phyloP scores from a whole-genome alignment of 305 asterid species.

The Fraxinus sp. region DNA sequence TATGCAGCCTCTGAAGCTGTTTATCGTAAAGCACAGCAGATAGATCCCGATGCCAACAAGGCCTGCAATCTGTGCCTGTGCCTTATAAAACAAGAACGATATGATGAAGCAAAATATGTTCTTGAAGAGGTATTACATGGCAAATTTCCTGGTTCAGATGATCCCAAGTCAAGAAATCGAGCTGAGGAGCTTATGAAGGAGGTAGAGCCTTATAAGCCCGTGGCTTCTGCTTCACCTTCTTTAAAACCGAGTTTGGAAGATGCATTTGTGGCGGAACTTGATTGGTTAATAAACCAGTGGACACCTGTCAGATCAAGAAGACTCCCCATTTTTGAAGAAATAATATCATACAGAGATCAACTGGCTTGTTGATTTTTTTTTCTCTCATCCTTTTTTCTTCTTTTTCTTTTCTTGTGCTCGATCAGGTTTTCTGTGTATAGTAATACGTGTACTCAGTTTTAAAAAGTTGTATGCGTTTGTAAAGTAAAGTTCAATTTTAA shows the following conservation, averaged over 20 bases:
- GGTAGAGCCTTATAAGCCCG: constrained; percentile 35
- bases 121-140: constrained; percentile 54
- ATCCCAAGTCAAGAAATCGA: constrained; percentile 51
- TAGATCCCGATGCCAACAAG: constrained; percentile 77
- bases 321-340: constrained; percentile 89
- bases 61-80: constrained; percentile 72
- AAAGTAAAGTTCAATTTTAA: not conserved
- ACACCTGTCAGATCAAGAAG: constrained; percentile 56
- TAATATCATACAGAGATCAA: constrained; percentile 71
- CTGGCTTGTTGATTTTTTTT: constrained; percentile 61
- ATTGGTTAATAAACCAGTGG: constrained; percentile 70
- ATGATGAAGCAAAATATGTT: constrained; percentile 53
- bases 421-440: not conserved
- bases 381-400: not conserved
- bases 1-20: constrained; percentile 67
- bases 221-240: constrained; percentile 20
- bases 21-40: constrained; percentile 64
- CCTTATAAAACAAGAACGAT: constrained; percentile 59
- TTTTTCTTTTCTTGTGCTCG: not conserved
- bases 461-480: not conserved
- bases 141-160: constrained; percentile 57
- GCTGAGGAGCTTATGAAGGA: constrained; percentile 53
- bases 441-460: not conserved
- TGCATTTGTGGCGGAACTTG: constrained; percentile 56
- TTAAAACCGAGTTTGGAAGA: constrained; percentile 40